Conservation (phyloP, 495 filamentous ascomycete species). For the Penicillium cataractarum region DNA sequence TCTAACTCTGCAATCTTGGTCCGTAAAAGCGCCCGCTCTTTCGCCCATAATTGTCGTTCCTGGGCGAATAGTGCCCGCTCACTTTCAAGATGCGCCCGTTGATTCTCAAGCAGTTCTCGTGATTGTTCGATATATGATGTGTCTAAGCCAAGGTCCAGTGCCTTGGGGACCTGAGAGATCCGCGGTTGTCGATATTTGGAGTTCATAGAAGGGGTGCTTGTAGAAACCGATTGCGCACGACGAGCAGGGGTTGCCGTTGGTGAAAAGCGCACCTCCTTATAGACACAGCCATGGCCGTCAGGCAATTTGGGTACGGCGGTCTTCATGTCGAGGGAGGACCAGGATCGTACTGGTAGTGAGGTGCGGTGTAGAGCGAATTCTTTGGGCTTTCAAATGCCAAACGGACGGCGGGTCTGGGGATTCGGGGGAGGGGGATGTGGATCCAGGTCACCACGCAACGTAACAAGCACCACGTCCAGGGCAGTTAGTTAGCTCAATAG, state of each 20-base stretch:
- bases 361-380: slow-evolving; percentile 4
- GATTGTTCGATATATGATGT: slow-evolving; percentile 45
- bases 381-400: slow-evolving; percentile 5
- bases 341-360: neutral
- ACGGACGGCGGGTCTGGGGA: slow-evolving; percentile 6
- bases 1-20: slow-evolving; percentile 47
- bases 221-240: slow-evolving; percentile 45
- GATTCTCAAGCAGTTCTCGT: slow-evolving; percentile 45
- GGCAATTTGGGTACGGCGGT: slow-evolving; percentile 29
- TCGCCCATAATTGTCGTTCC: slow-evolving; percentile 48
- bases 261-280: slow-evolving; percentile 55
- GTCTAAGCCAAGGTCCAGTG: slow-evolving; percentile 23
- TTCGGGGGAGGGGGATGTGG: slow-evolving; percentile 11
- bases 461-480: neutral
- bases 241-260: slow-evolving; percentile 45
- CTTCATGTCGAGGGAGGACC: slow-evolving; percentile 31
- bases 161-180: slow-evolving; percentile 14
- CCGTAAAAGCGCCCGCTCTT: slow-evolving; percentile 42
- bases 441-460: slow-evolving; percentile 2
- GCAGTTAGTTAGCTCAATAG: too few species aligned
- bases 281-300: slow-evolving; percentile 46
- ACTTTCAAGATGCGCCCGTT: slow-evolving; percentile 41
- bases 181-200: slow-evolving; percentile 23
- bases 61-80: slow-evolving; percentile 45
- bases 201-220: slow-evolving; percentile 32